Evolutionary conservation across 441 rosid genomes (phyloP), one percentile per base, ranked within the genome.

Genomic region (Sinapis alba): DNA sequence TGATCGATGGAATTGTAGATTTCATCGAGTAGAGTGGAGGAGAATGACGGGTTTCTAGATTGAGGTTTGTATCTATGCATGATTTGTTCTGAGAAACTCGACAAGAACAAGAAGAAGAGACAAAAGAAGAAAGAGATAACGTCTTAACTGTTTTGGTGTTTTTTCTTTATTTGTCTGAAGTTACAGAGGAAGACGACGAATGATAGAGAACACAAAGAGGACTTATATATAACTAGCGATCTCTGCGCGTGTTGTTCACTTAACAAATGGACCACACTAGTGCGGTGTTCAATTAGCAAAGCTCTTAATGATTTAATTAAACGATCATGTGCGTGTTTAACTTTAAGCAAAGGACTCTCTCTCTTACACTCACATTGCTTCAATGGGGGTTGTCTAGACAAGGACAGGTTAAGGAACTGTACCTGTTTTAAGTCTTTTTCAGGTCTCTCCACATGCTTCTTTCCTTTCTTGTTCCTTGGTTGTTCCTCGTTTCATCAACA

Each of bases 1-100:
- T 83, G 92, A 16, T 85, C 93, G 47, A 89, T 87, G 36, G 98
- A 90, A 62, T 96, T 90, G 86, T 89, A 94, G 75, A 94, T 94
- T 83, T 88, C 83, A 73, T 94, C 99, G 43, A 94, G 97, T 26
- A 94, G 90, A 65, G 81, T 77, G 11, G 99, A 92, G 23, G 99
- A 94, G 80, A 92, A 94, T 75, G 99, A 92, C 38, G 98, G 97
- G 86, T 69, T 85, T 16, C 79, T 68, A 69, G 53, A 45, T 5
- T 45, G 53, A 0, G 53, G 0, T 45, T 45, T n/a, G 64, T 79
- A 79, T 74, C 60, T 69, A 69, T 74, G 76, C 82, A 74, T 79
- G 73, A 13, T 73, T 15, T 45, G 53, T 45, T 45, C 19, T 45
- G 53, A 65, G n/a, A n/a, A n/a, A n/a, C n/a, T n/a, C n/a, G n/a